Conservation (phyloP, 192 early-diverging fungal species). For the Entophlyctis luteolus region DNA sequence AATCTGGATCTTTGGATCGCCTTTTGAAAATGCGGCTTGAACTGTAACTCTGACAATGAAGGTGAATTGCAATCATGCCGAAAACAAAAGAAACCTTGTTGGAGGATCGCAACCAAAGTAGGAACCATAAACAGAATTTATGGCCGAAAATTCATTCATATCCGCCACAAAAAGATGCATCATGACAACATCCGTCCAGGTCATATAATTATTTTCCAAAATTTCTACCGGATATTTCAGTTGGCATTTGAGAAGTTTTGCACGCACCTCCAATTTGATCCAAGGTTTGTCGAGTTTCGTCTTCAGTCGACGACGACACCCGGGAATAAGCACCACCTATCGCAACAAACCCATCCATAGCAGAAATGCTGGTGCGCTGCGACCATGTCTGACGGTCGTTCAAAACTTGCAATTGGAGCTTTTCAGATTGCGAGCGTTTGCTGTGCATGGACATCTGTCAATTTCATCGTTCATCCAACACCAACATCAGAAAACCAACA, state of each 20-base stretch:
- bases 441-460: too few relatives aligned
- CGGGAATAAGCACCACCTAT: neutral
- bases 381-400: too few relatives aligned
- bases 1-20: constrained; percentile 53
- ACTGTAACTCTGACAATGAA: constrained; percentile 57
- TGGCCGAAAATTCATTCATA: constrained; percentile 59
- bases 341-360: neutral
- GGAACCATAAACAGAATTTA: constrained; percentile 64
- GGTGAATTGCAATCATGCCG: neutral
- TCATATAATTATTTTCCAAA: constrained; percentile 35
- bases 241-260: neutral
- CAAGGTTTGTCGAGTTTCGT: constrained; percentile 24
- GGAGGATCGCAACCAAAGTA: constrained; percentile 74
- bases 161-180: constrained; percentile 66
- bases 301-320: neutral
- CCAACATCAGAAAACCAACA: too few relatives aligned
- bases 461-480: too few relatives aligned
- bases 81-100: constrained; percentile 50
- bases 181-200: constrained; percentile 56
- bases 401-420: too few relatives aligned
- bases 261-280: constrained; percentile 24
- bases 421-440: too few relatives aligned
- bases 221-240: constrained; percentile 25
- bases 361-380: too few relatives aligned
- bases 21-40: constrained; percentile 38